Conservation (phyloP, 2,329 filamentous ascomycete genomes). For the Clarireedia paspali region DNA sequence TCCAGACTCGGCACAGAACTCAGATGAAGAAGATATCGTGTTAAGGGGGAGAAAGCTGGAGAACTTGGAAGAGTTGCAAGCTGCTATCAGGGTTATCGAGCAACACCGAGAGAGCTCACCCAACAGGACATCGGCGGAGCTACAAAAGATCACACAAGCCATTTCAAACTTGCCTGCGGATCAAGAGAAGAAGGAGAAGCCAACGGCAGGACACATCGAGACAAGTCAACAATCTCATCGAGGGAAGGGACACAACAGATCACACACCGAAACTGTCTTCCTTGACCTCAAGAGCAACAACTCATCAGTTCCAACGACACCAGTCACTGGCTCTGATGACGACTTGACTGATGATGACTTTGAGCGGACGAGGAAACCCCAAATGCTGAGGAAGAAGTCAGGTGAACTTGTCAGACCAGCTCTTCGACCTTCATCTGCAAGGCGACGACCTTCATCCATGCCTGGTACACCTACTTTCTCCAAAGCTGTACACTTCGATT, state of each 20-base stretch:
- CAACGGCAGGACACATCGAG: conserved; percentile 14
- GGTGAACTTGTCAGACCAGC: conserved; percentile 93
- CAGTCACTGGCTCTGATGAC: conserved; percentile 49
- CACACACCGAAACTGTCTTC: conserved; percentile 39
- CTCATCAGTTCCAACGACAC: conserved; percentile 38
- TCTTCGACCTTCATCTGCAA: conserved; percentile 65
- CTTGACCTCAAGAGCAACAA: conserved; percentile 26
- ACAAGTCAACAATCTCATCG: conserved; percentile 13
- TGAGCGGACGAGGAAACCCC: conserved; percentile 62
- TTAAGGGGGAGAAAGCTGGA: conserved; percentile 21
- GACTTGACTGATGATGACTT: conserved; percentile 43
- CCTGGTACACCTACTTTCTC: conserved; percentile 92
- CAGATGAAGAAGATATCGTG: conserved; percentile 65
- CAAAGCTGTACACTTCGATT: conserved; percentile 98
- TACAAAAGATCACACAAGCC: conserved; percentile 19
- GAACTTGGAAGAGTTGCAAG: conserved; percentile 56
- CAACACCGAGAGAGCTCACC: conserved; percentile 54
- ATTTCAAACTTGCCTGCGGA: conserved; percentile 31
- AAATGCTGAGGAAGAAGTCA: conserved; percentile 96
- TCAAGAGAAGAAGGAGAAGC: conserved; percentile 26
- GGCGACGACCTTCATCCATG: conserved; percentile 86
- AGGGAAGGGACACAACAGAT: conserved; percentile 26
- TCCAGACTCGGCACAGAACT: conserved; percentile 74
- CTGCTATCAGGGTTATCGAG: conserved; percentile 75
- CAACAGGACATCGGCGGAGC: conserved; percentile 21